Base-by-base conservation (phyloP, 1,284 basidiomycete species). In the Termitomyces sp. region DNA sequence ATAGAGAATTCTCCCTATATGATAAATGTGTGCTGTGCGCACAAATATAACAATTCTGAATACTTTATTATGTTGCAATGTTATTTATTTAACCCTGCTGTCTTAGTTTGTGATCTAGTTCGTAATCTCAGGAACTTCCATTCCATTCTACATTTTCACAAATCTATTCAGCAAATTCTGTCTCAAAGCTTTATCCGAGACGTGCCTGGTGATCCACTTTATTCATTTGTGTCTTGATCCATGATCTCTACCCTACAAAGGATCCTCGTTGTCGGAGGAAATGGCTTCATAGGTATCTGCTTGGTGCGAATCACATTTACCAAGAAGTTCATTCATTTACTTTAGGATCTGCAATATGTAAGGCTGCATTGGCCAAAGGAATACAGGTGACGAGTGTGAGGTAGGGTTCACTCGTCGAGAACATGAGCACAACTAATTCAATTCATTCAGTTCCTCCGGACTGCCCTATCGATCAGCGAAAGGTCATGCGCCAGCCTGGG, bases 191-290 rank as follows among this genome's bases (percentile, higher is more conserved):
- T 10, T 31, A 47, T 33, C 19, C 33, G 49, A 3, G n/a, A 30
- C 21, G 38, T 50, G 39, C 49, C 49, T 31, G 17, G 39, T 39
- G 39, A 42, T 33, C 21, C 45, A 26, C 26, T 41, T n/a, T 33
- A n/a, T 47, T 47, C 52, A 41, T 47, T 36, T 30, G 26, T 41
- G 28, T 47, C 21, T 39, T 52, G 17, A 38, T 41, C 38, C 21
- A 77, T 79, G 76, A 65, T 66, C 61, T 59, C 68, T 53, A 61
- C 77, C 57, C 60, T 77, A 58, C 82, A 79, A 59, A 84, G 78
- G 66, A 79, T 97, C 56, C 82, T 95, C 7, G 93, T 98, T 31
- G 83, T 97, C 1, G 95, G 95, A 17, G 94, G 94, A 31, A 97
- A 97, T 70, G 94, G 95, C 12, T 98, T 96, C 74, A 84, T 98